These are phyloP conservation scores for Trifolium pratense DNA, from an alignment of 306 rosid genomes.

Conservation along the genomic window DNA sequence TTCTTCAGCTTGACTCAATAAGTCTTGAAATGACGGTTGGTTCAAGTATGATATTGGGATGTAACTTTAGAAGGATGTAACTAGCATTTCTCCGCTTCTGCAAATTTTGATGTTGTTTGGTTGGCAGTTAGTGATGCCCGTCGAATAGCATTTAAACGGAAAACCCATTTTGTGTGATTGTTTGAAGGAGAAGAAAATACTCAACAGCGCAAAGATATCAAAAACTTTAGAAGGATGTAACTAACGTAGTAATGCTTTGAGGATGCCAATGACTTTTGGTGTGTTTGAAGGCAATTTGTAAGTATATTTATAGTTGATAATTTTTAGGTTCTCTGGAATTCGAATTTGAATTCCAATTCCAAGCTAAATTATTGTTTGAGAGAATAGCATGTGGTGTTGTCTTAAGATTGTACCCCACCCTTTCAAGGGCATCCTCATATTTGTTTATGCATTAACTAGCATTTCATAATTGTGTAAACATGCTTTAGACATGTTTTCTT, in stretches of 20 bases:
- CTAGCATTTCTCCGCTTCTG: too few relatives aligned
- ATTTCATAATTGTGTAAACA: constrained; percentile 24
- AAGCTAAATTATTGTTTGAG: neutral
- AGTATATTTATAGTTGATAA: neutral
- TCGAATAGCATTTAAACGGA: neutral
- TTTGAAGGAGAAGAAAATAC: neutral
- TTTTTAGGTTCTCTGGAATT: too few relatives aligned
- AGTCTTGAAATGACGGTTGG: too few relatives aligned
- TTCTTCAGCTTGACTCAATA: too few relatives aligned
- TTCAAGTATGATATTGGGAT: too few relatives aligned
- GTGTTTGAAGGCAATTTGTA: neutral
- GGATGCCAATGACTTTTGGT: neutral
- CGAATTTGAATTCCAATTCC: neutral
- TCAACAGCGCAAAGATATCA: neutral
- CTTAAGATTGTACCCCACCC: constrained; percentile 3
- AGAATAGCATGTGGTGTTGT: neutral
- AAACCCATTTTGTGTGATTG: constrained; percentile 1
- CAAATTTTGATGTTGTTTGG: neutral
- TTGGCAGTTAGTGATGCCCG: neutral
- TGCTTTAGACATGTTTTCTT: constrained; percentile 29
- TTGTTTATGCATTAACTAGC: constrained; percentile 8
- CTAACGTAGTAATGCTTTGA: neutral
- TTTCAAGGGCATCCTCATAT: neutral
- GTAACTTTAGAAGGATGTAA: too few relatives aligned
- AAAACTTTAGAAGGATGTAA: neutral